These are phyloP conservation scores for Apiotrichum porosum DNA, from an alignment of 1,284 basidiomycete species.

Conservation along the genomic window DNA sequence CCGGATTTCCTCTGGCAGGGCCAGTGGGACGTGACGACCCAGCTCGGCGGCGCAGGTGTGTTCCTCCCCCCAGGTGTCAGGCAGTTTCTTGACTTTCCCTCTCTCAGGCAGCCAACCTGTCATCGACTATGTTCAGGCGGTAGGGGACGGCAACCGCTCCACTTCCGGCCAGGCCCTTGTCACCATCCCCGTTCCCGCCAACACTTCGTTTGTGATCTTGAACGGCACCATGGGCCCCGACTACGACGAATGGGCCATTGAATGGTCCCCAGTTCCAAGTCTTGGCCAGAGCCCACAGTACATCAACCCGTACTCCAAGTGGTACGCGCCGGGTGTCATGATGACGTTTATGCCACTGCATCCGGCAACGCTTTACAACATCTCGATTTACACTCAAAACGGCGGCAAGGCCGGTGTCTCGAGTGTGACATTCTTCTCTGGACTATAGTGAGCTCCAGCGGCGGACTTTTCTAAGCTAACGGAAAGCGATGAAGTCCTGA, in stretches of 20 bases:
- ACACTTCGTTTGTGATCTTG: not conserved
- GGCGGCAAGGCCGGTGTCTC: not conserved
- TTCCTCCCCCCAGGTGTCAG: not conserved
- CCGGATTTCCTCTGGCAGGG: not conserved
- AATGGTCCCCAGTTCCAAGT: not conserved
- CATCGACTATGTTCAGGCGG: not conserved
- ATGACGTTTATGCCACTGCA: not conserved
- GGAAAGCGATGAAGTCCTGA: not conserved
- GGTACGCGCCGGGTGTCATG: not conserved
- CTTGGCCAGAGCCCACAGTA: not conserved
- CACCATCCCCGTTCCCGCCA: not conserved
- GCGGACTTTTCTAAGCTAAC: not conserved
- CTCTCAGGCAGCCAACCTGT: not conserved
- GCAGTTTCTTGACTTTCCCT: too few relatives aligned
- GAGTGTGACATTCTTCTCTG: not conserved
- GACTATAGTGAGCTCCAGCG: not conserved
- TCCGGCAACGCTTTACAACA: not conserved
- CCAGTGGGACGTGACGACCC: not conserved
- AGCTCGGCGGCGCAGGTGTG: not conserved
- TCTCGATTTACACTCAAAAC: not conserved
- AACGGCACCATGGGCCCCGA: conserved; percentile 2
- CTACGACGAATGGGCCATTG: not conserved
- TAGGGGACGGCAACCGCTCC: not conserved
- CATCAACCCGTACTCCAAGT: not conserved
- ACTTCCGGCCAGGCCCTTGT: not conserved